These are phyloP conservation scores for Fraxinus albicans DNA, from an alignment of 305 asterid species.

Conservation along the genomic window DNA sequence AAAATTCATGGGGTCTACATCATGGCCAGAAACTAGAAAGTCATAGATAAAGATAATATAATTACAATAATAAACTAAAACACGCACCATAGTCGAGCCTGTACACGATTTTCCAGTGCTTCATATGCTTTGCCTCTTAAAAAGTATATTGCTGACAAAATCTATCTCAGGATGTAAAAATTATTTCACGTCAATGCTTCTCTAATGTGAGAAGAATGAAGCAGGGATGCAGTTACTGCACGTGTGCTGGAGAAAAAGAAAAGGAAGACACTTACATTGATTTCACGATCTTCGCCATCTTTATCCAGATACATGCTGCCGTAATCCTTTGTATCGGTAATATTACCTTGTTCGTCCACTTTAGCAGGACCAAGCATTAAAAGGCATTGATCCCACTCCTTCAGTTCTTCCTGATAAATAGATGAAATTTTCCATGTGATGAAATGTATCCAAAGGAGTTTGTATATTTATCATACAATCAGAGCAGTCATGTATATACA, in stretches of 20 bases:
- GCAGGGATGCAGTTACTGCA: constrained; percentile 22
- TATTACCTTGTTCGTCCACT: constrained; percentile 92
- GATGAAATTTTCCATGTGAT: neutral
- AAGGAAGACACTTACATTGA: constrained; percentile 60
- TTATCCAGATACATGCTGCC: constrained; percentile 80
- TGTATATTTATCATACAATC: neutral
- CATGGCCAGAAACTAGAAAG: constrained; percentile 23
- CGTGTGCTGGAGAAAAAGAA: constrained; percentile 18
- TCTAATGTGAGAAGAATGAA: neutral
- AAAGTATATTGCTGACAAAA: constrained; percentile 89
- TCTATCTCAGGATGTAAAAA: constrained; percentile 49
- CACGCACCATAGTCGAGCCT: constrained; percentile 92
- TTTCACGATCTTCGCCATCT: constrained; percentile 98
- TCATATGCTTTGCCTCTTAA: constrained; percentile 96
- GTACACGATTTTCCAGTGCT: constrained; percentile 89
- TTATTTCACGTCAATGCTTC: constrained; percentile 17
- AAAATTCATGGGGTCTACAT: neutral
- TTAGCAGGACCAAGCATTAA: constrained; percentile 94
- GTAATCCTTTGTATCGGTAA: constrained; percentile 75
- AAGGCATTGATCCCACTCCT: constrained; percentile 99
- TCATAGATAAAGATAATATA: neutral
- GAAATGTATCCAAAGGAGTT: neutral
- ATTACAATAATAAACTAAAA: neutral
- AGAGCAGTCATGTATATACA: constrained; percentile 7
- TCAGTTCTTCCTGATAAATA: constrained; percentile 78